Evolutionary conservation across 2,329 filamentous ascomycete species (phyloP).

Genomic region (Dactylella cylindrospora): DNA sequence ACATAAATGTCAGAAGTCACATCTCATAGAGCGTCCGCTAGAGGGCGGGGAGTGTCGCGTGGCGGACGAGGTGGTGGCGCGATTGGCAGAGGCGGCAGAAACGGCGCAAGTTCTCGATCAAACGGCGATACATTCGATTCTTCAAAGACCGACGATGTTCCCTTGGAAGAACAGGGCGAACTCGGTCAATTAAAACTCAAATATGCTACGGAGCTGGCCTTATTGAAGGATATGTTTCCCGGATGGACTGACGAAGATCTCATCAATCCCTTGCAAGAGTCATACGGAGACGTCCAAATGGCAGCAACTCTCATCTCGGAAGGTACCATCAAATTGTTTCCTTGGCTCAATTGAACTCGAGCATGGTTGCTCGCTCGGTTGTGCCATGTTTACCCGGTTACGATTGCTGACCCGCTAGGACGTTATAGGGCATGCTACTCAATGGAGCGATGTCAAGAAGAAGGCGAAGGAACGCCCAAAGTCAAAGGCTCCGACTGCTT

Average conservation of each 20-base stretch:
- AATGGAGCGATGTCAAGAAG: conserved; percentile 83
- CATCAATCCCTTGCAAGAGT: conserved; percentile 88
- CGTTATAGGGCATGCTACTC: conserved; percentile 69
- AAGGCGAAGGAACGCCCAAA: conserved; percentile 72
- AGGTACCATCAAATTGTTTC: conserved; percentile 58
- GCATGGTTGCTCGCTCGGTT: conserved; percentile 15
- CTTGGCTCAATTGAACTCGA: conserved; percentile 26
- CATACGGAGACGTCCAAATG: conserved; percentile 72
- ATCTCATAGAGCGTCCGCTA: conserved; percentile 55
- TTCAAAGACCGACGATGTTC: conserved; percentile 59
- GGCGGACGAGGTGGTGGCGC: conserved; percentile 71
- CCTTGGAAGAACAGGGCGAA: conserved; percentile 74
- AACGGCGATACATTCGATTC: conserved; percentile 62
- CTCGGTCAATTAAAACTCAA: conserved; percentile 88
- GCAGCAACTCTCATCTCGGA: conserved; percentile 78
- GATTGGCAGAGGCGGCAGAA: conserved; percentile 68
- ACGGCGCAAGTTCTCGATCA: conserved; percentile 65
- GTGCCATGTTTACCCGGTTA: background rate
- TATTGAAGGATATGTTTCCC: conserved; percentile 89
- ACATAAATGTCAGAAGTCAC: conserved; percentile 81
- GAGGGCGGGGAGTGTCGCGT: conserved; percentile 86
- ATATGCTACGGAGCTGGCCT: conserved; percentile 74
- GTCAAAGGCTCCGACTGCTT: conserved; percentile 69
- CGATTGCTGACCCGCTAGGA: conserved; percentile 39
- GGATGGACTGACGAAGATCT: conserved; percentile 96